These are phyloP conservation scores for Cocos nucifera DNA, from an alignment of 176 grass and related monocot genomes.

Conservation along the genomic window DNA sequence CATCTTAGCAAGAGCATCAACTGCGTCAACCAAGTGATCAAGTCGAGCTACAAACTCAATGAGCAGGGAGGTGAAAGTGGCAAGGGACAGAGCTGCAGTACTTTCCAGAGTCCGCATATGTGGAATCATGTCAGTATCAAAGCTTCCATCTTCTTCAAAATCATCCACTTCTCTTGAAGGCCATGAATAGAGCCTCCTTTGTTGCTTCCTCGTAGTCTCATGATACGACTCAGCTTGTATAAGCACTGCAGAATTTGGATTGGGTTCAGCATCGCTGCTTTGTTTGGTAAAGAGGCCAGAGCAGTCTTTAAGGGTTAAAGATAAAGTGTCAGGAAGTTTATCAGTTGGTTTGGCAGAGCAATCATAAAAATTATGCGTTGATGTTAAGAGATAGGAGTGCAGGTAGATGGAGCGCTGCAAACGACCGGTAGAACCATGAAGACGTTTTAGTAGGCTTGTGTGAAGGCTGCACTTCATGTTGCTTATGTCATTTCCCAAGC, in stretches of 20 bases:
- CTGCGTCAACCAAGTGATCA: constrained; percentile 42
- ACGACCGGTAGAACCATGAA: constrained; percentile 30
- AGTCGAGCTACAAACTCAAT: constrained; percentile 49
- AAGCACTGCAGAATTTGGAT: too few species aligned
- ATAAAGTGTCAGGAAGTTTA: background rate
- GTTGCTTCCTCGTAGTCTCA: constrained; percentile 12
- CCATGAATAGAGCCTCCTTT: constrained; percentile 25
- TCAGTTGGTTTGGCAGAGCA: too few species aligned
- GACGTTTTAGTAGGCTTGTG: constrained; percentile 26
- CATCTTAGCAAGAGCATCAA: constrained; percentile 28
- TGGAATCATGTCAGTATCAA: background rate
- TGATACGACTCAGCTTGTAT: background rate
- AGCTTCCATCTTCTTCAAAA: constrained; percentile 15
- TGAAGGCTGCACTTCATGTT: constrained; percentile 24
- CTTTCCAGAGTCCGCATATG: constrained; percentile 26
- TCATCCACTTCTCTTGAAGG: constrained; percentile 36
- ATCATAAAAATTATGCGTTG: too few species aligned
- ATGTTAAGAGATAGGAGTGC: constrained; percentile 26
- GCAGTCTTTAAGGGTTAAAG: background rate
- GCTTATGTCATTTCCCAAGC: constrained; percentile 27
- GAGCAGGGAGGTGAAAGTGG: constrained; percentile 36
- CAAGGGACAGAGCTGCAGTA: constrained; percentile 28
- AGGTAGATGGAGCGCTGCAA: constrained; percentile 36
- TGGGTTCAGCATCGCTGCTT: too few species aligned
- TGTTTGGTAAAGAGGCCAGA: background rate